Evolutionary conservation across 495 filamentous ascomycete genomes (phyloP), one percentile per base, ranked within the genome.

Genomic region (Emericellopsis terricola): DNA sequence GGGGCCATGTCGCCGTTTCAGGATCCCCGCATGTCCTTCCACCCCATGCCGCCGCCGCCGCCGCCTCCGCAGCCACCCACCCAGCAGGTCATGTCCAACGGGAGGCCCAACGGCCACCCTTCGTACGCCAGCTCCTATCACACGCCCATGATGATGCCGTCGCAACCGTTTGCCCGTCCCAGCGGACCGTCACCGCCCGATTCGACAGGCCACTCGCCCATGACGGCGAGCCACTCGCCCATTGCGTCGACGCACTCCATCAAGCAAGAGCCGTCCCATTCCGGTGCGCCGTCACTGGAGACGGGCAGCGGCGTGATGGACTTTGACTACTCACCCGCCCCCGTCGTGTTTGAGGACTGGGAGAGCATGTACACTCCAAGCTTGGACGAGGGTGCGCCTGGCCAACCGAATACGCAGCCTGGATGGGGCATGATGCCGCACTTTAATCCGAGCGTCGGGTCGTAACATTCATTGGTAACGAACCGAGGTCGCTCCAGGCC

Each of bases 341-440:
- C 35, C 2, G 23, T 29, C 15, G 13, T 37, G 11, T 37, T 37
- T 11, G 35, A 37, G 18, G 35, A 37, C 28, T 37, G 35, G 35
- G 23, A 37, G 28, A 37, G 35, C 28, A 27, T 37, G 17, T 26
- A 19, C 17, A 37, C 27, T 28, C 21, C 35, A 5, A 37, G 19
- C 35, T 27, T 30, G n/a, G n/a, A n/a, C 10, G 29, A 31, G 29
- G 29, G n/a, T n/a, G n/a, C n/a, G n/a, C n/a, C n/a, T n/a, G n/a
- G n/a, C n/a, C n/a, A n/a, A n/a, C n/a, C n/a, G n/a, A n/a, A n/a
- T n/a, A n/a, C n/a, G n/a, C n/a, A n/a, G n/a, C n/a, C n/a, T n/a
- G n/a, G n/a, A n/a, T n/a, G n/a, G n/a, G n/a, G n/a, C n/a, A n/a
- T n/a, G n/a, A n/a, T n/a, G n/a, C n/a, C n/a, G n/a, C n/a, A n/a